These are phyloP conservation scores for Galerina sulciceps DNA, from an alignment of 768 basidiomycete genomes.

Conservation along the genomic window DNA sequence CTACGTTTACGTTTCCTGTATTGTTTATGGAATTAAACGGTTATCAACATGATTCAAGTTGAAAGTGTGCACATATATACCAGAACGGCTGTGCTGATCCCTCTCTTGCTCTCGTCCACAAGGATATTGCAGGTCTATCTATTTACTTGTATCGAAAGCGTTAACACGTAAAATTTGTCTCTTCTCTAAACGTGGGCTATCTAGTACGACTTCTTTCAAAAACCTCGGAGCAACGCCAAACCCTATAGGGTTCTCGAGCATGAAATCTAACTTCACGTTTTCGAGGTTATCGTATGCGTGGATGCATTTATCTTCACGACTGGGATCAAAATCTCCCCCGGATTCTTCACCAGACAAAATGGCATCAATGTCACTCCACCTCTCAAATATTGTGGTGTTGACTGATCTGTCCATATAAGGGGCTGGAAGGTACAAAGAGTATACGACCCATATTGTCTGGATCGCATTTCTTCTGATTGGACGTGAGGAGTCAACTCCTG, in stretches of 20 bases:
- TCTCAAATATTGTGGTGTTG: slow-evolving; percentile 27
- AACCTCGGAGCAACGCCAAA: slow-evolving; percentile 33
- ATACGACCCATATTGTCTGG: slow-evolving; percentile 22
- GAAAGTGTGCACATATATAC: background rate
- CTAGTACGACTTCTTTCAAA: slow-evolving; percentile 29
- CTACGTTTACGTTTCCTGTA: slow-evolving; percentile 3
- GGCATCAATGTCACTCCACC: slow-evolving; percentile 29
- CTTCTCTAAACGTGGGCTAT: slow-evolving; percentile 28
- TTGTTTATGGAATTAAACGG: background rate
- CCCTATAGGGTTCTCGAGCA: slow-evolving; percentile 33
- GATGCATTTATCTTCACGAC: background rate
- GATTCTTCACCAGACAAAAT: slow-evolving; percentile 21
- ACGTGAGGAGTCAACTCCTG: slow-evolving; percentile 17
- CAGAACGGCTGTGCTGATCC: no score
- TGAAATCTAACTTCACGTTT: slow-evolving; percentile 29
- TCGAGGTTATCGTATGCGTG: slow-evolving; percentile 25
- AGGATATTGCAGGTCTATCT: background rate
- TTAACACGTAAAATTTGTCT: slow-evolving; percentile 22
- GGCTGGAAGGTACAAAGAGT: slow-evolving; percentile 30
- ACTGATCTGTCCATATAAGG: slow-evolving; percentile 33
- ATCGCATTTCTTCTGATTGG: slow-evolving; percentile 17
- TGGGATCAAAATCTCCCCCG: background rate
- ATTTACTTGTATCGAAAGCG: slow-evolving; percentile 32
- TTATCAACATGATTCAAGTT: background rate
- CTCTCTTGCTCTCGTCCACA: background rate